phyloP scores from a whole-genome alignment of 257 asterid genomes.

The Lycium barbarum region DNA sequence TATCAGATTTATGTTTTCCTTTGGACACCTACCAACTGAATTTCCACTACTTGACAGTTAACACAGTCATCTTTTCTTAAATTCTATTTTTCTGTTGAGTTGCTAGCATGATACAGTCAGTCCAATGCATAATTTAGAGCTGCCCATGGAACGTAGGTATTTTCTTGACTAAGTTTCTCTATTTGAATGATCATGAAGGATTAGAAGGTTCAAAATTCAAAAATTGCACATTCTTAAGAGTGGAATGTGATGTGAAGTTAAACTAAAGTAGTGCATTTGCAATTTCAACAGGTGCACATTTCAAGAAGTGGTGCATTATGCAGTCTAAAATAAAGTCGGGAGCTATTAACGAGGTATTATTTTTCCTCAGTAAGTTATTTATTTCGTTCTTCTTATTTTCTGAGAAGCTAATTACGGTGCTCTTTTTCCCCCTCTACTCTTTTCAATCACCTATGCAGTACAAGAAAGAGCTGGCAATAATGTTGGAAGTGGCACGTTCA shows the following conservation, averaged over 20 bases:
- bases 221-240: background rate
- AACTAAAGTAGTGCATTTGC: background rate
- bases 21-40: background rate
- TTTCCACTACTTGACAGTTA: background rate
- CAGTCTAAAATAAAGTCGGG: constrained; percentile 80
- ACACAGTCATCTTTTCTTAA: background rate
- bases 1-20: background rate
- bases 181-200: background rate
- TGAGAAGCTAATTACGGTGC: background rate
- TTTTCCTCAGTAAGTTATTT: constrained; percentile 9
- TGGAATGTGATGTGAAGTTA: constrained; percentile 6
- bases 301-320: constrained; percentile 95
- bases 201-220: background rate
- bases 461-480: constrained; percentile 74
- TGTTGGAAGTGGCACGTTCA: constrained; percentile 73
- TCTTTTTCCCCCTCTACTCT: background rate
- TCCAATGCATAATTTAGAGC: background rate
- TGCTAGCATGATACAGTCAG: background rate
- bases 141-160: background rate
- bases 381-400: constrained; percentile 1
- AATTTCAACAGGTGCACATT: constrained; percentile 66
- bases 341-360: constrained; percentile 71
- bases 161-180: background rate
- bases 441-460: constrained; percentile 54
- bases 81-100: background rate